Evolutionary conservation across 768 basidiomycete genomes (phyloP).

Genomic region (Hygrophorus pudorinus): DNA sequence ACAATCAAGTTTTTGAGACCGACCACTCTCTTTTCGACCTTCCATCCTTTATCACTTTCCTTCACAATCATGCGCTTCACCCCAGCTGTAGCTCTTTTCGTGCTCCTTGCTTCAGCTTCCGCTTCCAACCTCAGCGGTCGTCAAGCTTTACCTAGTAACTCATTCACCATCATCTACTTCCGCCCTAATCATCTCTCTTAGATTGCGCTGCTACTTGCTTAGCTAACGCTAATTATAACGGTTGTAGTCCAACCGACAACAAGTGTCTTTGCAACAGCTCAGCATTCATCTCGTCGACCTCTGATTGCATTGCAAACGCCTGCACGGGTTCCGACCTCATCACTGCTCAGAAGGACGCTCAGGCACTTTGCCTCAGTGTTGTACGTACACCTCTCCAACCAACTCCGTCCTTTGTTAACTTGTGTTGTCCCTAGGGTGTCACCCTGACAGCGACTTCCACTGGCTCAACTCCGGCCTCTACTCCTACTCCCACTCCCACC

Average conservation of each 20-base stretch:
- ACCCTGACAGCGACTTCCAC: too few species aligned
- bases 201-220: conserved; percentile 47
- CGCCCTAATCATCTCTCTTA: conserved; percentile 13
- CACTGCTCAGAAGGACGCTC: conserved; percentile 30
- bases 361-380: conserved; percentile 34
- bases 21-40: conserved; percentile 12
- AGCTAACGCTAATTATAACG: conserved; percentile 27
- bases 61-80: conserved; percentile 45
- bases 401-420: too few species aligned
- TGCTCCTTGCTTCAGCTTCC: conserved; percentile 30
- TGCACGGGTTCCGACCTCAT: conserved; percentile 40
- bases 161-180: not conserved
- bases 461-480: too few species aligned
- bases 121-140: conserved; percentile 25
- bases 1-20: not conserved
- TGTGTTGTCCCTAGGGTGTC: too few species aligned
- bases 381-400: too few species aligned
- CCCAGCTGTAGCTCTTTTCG: conserved; percentile 27
- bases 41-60: conserved; percentile 12
- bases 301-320: conserved; percentile 34
- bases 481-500: too few species aligned
- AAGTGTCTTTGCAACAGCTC: conserved; percentile 45
- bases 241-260: conserved; percentile 41
- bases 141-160: conserved; percentile 28
- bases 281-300: conserved; percentile 35